phyloP scores from a whole-genome alignment of 2,329 filamentous ascomycete species.

The Ceratocystis colombiana region DNA sequence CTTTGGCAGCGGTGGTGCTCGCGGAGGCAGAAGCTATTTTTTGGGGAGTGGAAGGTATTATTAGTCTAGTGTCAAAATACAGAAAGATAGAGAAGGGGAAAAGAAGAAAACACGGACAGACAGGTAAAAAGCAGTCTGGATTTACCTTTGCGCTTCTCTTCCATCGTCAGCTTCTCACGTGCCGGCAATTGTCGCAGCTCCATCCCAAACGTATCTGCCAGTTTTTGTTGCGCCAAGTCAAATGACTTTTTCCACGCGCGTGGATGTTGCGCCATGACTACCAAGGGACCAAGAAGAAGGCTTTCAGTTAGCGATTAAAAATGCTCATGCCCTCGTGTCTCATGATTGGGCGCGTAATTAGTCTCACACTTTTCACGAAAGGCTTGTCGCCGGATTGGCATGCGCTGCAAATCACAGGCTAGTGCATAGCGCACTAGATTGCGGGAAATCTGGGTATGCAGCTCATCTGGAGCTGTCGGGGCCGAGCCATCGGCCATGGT shows the following conservation, averaged over 20 bases:
- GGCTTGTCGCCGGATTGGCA: slow-evolving; percentile 50
- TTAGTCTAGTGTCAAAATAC: not conserved
- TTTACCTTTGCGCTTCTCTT: slow-evolving; percentile 63
- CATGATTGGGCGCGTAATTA: not conserved
- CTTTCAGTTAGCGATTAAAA: not conserved
- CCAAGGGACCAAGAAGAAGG: not conserved
- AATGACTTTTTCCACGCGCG: slow-evolving; percentile 70
- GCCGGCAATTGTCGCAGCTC: slow-evolving; percentile 73
- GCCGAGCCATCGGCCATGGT: slow-evolving; percentile 35
- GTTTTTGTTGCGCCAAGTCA: slow-evolving; percentile 59
- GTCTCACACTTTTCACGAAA: slow-evolving; percentile 52
- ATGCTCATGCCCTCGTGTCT: not conserved
- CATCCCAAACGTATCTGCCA: slow-evolving; percentile 78
- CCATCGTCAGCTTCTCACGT: slow-evolving; percentile 69
- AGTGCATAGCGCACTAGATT: slow-evolving; percentile 60
- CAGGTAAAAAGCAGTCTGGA: not conserved
- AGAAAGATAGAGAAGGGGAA: not conserved
- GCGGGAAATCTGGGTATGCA: slow-evolving; percentile 47
- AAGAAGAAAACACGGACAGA: not conserved
- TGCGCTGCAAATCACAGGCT: slow-evolving; percentile 54
- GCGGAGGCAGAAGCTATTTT: slow-evolving; percentile 27
- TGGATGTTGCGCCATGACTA: slow-evolving; percentile 61
- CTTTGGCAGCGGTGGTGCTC: slow-evolving; percentile 33
- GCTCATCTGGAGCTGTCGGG: slow-evolving; percentile 33
- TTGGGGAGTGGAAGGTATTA: not conserved